Percentiles rank a stretch among this genome's conserved stretches.
Evolutionary conservation across 345 rosid genomes (phyloP).

Genomic region (Nephelium lappaceum): DNA sequence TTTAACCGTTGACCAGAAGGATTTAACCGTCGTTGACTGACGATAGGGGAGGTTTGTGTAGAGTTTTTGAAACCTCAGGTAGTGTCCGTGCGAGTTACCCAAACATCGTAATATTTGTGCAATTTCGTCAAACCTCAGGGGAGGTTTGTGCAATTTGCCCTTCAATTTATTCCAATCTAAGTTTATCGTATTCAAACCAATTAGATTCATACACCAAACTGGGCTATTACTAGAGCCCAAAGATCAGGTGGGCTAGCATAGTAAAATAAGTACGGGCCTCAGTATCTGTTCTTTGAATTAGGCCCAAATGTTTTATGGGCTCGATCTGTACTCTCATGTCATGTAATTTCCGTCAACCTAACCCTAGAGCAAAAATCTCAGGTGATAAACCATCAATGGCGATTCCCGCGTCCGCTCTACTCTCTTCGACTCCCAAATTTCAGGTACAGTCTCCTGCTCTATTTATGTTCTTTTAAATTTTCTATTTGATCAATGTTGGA

Average conservation of each 20-base stretch:
- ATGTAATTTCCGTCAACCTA: background rate
- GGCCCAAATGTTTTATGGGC: background rate
- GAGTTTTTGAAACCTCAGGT: no score
- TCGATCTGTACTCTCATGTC: background rate
- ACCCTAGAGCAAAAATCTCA: constrained; percentile 25
- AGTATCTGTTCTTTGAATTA: background rate
- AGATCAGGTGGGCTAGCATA: background rate
- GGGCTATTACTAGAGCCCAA: no score
- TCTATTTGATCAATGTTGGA: background rate
- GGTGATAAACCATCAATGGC: constrained; percentile 27
- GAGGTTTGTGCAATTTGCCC: no score
- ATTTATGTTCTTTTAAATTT: background rate
- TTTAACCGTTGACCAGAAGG: no score
- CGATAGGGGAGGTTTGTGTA: no score
- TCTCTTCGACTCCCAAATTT: constrained; percentile 15
- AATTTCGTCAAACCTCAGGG: no score
- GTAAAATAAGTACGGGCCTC: background rate
- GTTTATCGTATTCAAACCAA: background rate
- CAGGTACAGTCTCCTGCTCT: constrained; percentile 24
- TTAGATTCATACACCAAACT: no score
- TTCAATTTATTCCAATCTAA: background rate
- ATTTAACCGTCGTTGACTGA: no score
- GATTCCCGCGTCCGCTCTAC: constrained; percentile 25
- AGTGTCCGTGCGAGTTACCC: no score
- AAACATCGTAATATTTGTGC: no score